phyloP scores from a whole-genome alignment of 495 filamentous ascomycete genomes.

The Tuber borchii region DNA sequence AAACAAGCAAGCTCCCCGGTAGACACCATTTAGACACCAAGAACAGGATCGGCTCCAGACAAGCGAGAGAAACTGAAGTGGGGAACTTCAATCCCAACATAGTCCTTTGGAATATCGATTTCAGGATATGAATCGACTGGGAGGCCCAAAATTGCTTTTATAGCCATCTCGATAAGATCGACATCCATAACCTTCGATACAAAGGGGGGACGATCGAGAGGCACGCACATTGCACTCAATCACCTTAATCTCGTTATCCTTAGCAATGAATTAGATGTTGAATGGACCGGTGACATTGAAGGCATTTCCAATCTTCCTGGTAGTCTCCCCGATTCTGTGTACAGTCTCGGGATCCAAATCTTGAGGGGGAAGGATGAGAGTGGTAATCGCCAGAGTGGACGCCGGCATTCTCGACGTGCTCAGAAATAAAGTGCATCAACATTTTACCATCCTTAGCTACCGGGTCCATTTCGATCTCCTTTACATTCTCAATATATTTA shows the following conservation, averaged over 20 bases:
- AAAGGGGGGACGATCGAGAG: slow-evolving; percentile 90
- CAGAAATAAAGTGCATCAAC: slow-evolving; percentile 86
- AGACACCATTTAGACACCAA: slow-evolving; percentile 98
- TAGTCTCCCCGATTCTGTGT: slow-evolving; percentile 84
- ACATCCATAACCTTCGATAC: slow-evolving; percentile 98
- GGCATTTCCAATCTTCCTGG: slow-evolving; percentile 86
- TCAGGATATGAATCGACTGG: slow-evolving; percentile 77
- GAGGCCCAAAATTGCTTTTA: slow-evolving; percentile 87
- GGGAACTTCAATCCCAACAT: slow-evolving; percentile 94
- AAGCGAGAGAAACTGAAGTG: slow-evolving; percentile 98
- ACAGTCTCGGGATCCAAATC: slow-evolving; percentile 87
- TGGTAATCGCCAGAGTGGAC: slow-evolving; percentile 94
- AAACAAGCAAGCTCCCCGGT: slow-evolving; percentile 98
- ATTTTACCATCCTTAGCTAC: slow-evolving; percentile 83
- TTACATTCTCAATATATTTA: slow-evolving; percentile 93
- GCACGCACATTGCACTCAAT: slow-evolving; percentile 98
- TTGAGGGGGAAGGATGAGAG: slow-evolving; percentile 86
- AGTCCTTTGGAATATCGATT: slow-evolving; percentile 64
- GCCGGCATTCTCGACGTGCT: slow-evolving; percentile 93
- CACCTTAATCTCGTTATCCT: slow-evolving; percentile 99
- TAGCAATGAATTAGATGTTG: slow-evolving; percentile 99
- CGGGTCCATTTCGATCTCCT: slow-evolving; percentile 96
- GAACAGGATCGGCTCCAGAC: slow-evolving; percentile 89
- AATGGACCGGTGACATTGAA: slow-evolving; percentile 94
- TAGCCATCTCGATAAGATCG: slow-evolving; percentile 97